Percentiles rank a stretch among this genome's conserved stretches.
phyloP scores from a whole-genome alignment of 2,329 filamentous ascomycete species.

The Metarhizium album region DNA sequence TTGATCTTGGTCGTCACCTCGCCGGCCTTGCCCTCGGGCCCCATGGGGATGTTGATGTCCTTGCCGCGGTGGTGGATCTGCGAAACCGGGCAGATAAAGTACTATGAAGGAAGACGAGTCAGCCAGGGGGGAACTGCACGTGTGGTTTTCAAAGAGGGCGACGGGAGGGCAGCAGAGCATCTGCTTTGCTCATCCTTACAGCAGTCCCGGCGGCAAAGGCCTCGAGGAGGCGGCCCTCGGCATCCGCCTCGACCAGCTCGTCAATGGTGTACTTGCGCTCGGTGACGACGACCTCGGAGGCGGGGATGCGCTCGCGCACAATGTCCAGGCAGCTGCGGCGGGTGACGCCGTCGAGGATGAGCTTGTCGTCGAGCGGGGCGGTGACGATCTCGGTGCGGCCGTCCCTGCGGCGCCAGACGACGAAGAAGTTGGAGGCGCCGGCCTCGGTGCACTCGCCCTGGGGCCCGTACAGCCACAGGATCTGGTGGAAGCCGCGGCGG shows the following conservation, averaged over 20 bases:
- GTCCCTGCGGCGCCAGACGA: conserved; percentile 54
- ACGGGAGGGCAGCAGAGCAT: no score
- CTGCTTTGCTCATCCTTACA: conserved; percentile 44
- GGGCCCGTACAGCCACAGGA: conserved; percentile 83
- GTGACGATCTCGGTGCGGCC: conserved; percentile 60
- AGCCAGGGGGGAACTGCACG: no score
- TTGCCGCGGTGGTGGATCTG: conserved; percentile 56
- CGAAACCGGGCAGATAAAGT: conserved; percentile 59
- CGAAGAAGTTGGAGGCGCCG: conserved; percentile 85
- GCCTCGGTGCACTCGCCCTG: conserved; percentile 78
- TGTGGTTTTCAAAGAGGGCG: no score
- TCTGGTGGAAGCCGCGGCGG: conserved; percentile 68
- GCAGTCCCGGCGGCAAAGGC: conserved; percentile 83
- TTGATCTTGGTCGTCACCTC: conserved; percentile 53
- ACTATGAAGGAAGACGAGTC: conserved; percentile 30
- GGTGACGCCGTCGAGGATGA: conserved; percentile 87
- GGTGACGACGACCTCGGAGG: conserved; percentile 57
- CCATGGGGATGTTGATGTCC: conserved; percentile 53
- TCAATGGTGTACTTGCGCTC: conserved; percentile 76
- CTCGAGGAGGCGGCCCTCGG: conserved; percentile 70
- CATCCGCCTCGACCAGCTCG: conserved; percentile 60
- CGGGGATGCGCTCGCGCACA: conserved; percentile 49
- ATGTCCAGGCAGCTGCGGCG: conserved; percentile 69
- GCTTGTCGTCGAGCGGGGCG: conserved; percentile 67
- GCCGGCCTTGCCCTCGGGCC: conserved; percentile 36